phyloP scores from a whole-genome alignment of 2,329 filamentous ascomycete species.

The Neopestalotiopsis clavispora region DNA sequence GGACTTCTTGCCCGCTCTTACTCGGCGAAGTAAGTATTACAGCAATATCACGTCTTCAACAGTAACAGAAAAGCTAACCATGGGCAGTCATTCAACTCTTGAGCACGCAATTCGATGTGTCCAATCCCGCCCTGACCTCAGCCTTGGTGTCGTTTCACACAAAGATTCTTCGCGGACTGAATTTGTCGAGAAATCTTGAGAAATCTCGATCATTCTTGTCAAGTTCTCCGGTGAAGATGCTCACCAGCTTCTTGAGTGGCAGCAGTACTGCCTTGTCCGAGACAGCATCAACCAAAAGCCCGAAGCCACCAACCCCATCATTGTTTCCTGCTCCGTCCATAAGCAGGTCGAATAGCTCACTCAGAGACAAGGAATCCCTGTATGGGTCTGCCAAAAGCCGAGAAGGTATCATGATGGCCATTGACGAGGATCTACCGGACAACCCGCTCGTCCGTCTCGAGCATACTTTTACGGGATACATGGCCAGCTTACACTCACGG shows the following conservation, averaged over 20 bases:
- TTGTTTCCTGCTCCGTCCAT: conserved; percentile 44
- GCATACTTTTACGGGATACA: conserved; percentile 83
- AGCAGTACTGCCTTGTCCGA: conserved; percentile 50
- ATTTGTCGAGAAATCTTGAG: conserved; percentile 65
- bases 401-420: conserved; percentile 45
- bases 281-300: conserved; percentile 42
- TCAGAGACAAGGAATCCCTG: conserved; percentile 55
- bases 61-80: conserved; percentile 37
- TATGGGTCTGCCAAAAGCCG: conserved; percentile 59
- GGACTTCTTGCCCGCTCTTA: conserved; percentile 76
- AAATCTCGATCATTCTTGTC: conserved; percentile 73
- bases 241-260: conserved; percentile 80
- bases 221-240: conserved; percentile 87
- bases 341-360: conserved; percentile 40
- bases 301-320: conserved; percentile 42
- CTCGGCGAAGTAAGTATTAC: conserved; percentile 67
- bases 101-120: conserved; percentile 70
- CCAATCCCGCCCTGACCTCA: conserved; percentile 67
- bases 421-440: conserved; percentile 60
- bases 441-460: conserved; percentile 77
- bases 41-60: background rate
- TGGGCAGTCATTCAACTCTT: conserved; percentile 72
- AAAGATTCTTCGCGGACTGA: conserved; percentile 75
- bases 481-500: conserved; percentile 79
- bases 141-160: conserved; percentile 79